Base-by-base conservation (phyloP, 2,329 filamentous ascomycete genomes). In the Leptographium lundbergii region DNA sequence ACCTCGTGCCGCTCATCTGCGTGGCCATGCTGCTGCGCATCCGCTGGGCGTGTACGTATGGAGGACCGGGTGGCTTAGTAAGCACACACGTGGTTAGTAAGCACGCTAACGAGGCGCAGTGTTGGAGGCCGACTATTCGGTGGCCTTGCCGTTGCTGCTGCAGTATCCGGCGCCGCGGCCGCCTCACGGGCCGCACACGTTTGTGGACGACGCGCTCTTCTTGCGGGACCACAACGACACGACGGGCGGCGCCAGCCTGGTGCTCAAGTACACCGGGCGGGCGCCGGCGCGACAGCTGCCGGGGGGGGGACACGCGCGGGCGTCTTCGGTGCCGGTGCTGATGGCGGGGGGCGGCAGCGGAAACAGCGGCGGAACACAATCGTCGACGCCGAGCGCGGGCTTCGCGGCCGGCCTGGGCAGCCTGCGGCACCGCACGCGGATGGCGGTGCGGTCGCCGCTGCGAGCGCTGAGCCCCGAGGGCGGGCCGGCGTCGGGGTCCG, bases 1-100 rank as follows among this genome's bases (percentile, higher is more conserved):
- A 91, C 56, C 75, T 97, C 36, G 84, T 97, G 65, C 90, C 97
- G 67, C 79, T 94, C 59, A 85, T 96, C n/a, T 96, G 91, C 65
- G 84, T 96, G 57, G 86, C 91, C 6, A 97, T 99, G 91, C 76
- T 99, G 27, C 76, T 99, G 53, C 83, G 94, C 56, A 90, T 97
- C 65, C 84, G 92, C 59, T 96, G 91, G 91, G 83, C 91, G 65
- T 75, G 89, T 94, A 74, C 24, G 25, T 34, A 27, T 34, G 32
- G 10, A n/a, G n/a, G n/a, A n/a, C n/a, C n/a, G n/a, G n/a, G n/a
- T n/a, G n/a, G n/a, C n/a, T 34, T 34, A 34, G 6, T 34, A 34
- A 34, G 32, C 45, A 27, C 5, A n/a, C n/a, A n/a, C n/a, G n/a
- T 34, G 32, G 10, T 34, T 34, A 34, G 6, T 34, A 34, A 34